These are phyloP conservation scores for Adansonia grandidieri DNA, from an alignment of 441 rosid species.

Conservation along the genomic window DNA sequence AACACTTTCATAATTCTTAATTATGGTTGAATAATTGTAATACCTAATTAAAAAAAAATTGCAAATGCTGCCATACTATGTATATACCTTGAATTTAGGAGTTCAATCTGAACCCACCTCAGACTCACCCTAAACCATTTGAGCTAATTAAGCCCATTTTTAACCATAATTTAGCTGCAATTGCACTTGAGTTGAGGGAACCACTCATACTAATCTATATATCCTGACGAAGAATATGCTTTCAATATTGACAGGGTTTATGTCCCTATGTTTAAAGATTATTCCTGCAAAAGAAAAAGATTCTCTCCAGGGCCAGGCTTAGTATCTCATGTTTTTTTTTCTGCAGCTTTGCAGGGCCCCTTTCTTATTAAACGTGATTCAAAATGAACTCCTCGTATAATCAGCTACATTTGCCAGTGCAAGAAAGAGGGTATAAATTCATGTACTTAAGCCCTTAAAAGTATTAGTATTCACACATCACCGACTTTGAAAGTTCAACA, in stretches of 20 bases:
- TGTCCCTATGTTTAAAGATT: background rate
- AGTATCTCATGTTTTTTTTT: background rate
- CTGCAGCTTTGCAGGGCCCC: background rate
- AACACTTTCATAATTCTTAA: too few relatives aligned
- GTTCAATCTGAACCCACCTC: too few relatives aligned
- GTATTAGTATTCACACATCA: background rate
- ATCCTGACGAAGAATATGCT: background rate
- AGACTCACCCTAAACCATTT: too few relatives aligned
- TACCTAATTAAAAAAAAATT: too few relatives aligned
- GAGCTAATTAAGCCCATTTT: too few relatives aligned
- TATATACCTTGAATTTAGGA: too few relatives aligned
- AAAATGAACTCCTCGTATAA: background rate
- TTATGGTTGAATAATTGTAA: too few relatives aligned
- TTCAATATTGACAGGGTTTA: background rate
- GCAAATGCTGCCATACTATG: too few relatives aligned
- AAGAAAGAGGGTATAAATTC: background rate
- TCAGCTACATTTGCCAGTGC: background rate
- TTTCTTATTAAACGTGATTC: background rate
- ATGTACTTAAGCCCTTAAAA: background rate
- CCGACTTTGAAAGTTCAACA: background rate
- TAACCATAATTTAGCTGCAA: too few relatives aligned
- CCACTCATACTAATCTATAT: background rate
- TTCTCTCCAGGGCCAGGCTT: background rate
- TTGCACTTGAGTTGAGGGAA: too few relatives aligned
- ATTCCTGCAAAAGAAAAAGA: slow-evolving; percentile 1